A percentile compares a stretch with the other conserved stretches of the same genome.
phyloP scores from a whole-genome alignment of 768 basidiomycete genomes.

The Suillus spraguei region DNA sequence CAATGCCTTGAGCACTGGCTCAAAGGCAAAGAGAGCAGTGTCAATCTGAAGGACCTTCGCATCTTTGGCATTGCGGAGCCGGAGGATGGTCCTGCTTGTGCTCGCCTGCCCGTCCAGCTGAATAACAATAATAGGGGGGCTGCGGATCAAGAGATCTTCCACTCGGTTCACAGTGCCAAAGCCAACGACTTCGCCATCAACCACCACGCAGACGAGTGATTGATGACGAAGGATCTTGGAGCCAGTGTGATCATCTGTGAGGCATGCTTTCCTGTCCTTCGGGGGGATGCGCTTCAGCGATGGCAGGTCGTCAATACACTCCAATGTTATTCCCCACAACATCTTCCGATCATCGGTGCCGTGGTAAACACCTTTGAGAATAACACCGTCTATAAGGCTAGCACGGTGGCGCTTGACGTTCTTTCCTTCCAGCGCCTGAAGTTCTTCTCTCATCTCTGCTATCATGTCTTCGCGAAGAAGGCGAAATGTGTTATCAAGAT shows the following conservation, averaged over 20 bases:
- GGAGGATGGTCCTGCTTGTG: slow-evolving; percentile 38
- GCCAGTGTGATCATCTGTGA: slow-evolving; percentile 31
- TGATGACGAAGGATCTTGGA: slow-evolving; percentile 47
- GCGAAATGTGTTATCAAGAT: slow-evolving; percentile 63
- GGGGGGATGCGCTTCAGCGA: slow-evolving; percentile 31
- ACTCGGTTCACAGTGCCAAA: slow-evolving; percentile 56
- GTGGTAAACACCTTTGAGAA: slow-evolving; percentile 37
- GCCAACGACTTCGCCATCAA: slow-evolving; percentile 47
- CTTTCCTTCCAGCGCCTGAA: slow-evolving; percentile 39
- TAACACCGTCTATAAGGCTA: slow-evolving; percentile 36
- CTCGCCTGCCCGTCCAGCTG: slow-evolving; percentile 47
- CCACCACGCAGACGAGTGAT: slow-evolving; percentile 49
- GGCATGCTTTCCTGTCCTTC: slow-evolving; percentile 38
- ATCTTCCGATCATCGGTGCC: slow-evolving; percentile 19
- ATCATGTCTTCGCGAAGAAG: slow-evolving; percentile 60
- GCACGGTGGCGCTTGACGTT: slow-evolving; percentile 42
- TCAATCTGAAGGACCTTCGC: slow-evolving; percentile 55
- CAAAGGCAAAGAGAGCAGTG: slow-evolving; percentile 59
- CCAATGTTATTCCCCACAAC: slow-evolving; percentile 42
- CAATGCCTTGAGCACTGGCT: slow-evolving; percentile 55
- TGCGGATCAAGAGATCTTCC: slow-evolving; percentile 46
- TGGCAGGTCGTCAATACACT: slow-evolving; percentile 35
- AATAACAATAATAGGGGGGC: slow-evolving; percentile 49
- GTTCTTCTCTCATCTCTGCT: slow-evolving; percentile 52
- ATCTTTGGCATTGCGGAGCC: slow-evolving; percentile 34